Evolutionary conservation across 176 grass and related monocot genomes (phyloP), one percentile per base, ranked within the genome.

Genomic region (Pontederia paniculata): DNA sequence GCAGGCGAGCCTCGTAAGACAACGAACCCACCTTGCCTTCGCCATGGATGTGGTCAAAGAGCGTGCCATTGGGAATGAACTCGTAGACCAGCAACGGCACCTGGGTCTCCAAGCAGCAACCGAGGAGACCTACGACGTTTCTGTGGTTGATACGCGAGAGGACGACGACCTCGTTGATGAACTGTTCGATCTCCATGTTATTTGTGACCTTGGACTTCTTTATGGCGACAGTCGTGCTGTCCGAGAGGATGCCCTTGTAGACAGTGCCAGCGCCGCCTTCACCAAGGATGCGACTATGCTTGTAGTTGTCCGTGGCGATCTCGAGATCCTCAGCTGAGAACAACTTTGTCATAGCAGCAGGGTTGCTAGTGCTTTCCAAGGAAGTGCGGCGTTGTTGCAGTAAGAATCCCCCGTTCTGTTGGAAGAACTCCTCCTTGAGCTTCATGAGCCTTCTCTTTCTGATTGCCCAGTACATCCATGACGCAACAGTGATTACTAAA

Each of bases 121-220:
- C n/a, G n/a, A n/a, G n/a, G n/a, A n/a, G n/a, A n/a, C n/a, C n/a
- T n/a, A n/a, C n/a, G n/a, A n/a, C n/a, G n/a, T n/a, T n/a, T n/a
- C n/a, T n/a, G n/a, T n/a, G n/a, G n/a, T n/a, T n/a, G n/a, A n/a
- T n/a, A n/a, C n/a, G n/a, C n/a, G n/a, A n/a, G n/a, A n/a, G n/a
- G n/a, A n/a, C n/a, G n/a, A n/a, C n/a, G n/a, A n/a, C n/a, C n/a
- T n/a, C n/a, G n/a, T n/a, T n/a, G n/a, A n/a, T n/a, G n/a, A n/a
- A n/a, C n/a, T n/a, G n/a, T n/a, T n/a, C n/a, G n/a, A n/a, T n/a
- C n/a, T n/a, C n/a, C n/a, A n/a, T n/a, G n/a, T n/a, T n/a, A n/a
- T 61, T 20, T 9, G 41, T 44, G n/a, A 61, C 20, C 41, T 61
- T 61, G n/a, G 58, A 17, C 58, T 44, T 45, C 42, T 61, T 45